Evolutionary conservation across 2,329 filamentous ascomycete genomes (phyloP), one percentile per base, ranked within the genome.

Genomic region (Zopfia rhizophila): DNA sequence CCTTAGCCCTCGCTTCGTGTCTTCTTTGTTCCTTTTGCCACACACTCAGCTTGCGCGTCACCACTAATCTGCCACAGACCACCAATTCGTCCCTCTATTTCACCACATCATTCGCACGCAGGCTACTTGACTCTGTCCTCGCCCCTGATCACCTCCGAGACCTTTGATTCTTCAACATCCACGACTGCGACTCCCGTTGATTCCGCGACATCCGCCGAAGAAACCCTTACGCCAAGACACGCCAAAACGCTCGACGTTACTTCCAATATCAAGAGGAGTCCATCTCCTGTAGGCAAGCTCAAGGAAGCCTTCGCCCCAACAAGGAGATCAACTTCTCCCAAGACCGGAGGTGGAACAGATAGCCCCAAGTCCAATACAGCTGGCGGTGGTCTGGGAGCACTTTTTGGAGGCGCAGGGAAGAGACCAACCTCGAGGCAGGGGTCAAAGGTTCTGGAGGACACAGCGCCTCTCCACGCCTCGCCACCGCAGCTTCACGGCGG

Each of bases 221-320:
- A 63, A 38, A 55, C 56, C 18, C 57, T 64, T 53, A 53, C 59
- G 27, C 65, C 64, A 33, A 53, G 55, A 38, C 53, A 68, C 65
- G 53, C 71, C 29, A 63, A 60, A 35, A 70, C 69, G 38, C 55
- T 67, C 48, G 65, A 67, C 58, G 47, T 63, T 29, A 40, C 61
- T 40, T 48, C 61, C 12, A 38, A 53, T 24, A 59, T 75, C 51
- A 81, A 81, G 56, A 82, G 88, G 48, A 84, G 84, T 17, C 78
- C 82, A 14, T 92, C 90, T 7, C 88, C 89, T 8, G 84, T 82
- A 38, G 83, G 85, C 62, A 89, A 86, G 63, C 76, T 93, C 51
- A 88, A 83, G 68, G 85, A 87, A 63, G 88, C 87, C 10, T 90
- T 94, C 61, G 82, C 75, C 47, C 70, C 68, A 12, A 60, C 56